Conservation (phyloP, 345 rosid genomes). For the Boechera retrofracta region DNA sequence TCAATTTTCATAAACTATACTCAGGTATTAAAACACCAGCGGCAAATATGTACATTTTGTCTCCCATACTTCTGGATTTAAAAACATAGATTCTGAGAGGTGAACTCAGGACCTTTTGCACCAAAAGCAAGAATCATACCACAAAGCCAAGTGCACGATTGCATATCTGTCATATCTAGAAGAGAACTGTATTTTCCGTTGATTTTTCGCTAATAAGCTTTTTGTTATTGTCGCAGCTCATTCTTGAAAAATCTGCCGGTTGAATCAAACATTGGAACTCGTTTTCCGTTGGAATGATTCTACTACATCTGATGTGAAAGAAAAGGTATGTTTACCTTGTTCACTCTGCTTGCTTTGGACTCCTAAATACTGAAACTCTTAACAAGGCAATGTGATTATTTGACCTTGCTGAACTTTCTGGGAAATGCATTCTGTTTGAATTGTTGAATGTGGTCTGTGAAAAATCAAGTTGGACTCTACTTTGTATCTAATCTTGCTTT, state of each 20-base stretch:
- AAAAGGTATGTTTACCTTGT: constrained; percentile 20
- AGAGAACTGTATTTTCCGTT: not conserved
- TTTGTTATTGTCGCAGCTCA: not conserved
- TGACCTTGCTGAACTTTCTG: constrained; percentile 10
- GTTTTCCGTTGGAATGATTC: not conserved
- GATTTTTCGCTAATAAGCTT: not conserved
- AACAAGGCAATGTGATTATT: not conserved
- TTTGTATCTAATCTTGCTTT: not conserved
- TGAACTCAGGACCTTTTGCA: constrained; percentile 1
- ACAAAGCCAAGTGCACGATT: constrained; percentile 9
- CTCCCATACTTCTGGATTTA: not conserved
- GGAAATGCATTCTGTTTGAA: not conserved
- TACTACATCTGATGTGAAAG: not conserved
- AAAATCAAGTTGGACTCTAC: not conserved
- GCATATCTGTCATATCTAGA: not conserved
- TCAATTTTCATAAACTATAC: not conserved
- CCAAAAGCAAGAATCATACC: constrained; percentile 37
- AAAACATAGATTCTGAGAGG: not conserved
- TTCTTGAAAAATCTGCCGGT: not conserved
- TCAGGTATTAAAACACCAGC: not conserved
- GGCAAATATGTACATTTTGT: not conserved
- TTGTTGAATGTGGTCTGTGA: not conserved
- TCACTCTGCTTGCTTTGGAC: not conserved
- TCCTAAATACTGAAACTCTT: not conserved
- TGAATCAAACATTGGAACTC: not conserved